phyloP scores from a whole-genome alignment of 1,139 yeast genomes.

The Yamadazyma diddensiae region DNA sequence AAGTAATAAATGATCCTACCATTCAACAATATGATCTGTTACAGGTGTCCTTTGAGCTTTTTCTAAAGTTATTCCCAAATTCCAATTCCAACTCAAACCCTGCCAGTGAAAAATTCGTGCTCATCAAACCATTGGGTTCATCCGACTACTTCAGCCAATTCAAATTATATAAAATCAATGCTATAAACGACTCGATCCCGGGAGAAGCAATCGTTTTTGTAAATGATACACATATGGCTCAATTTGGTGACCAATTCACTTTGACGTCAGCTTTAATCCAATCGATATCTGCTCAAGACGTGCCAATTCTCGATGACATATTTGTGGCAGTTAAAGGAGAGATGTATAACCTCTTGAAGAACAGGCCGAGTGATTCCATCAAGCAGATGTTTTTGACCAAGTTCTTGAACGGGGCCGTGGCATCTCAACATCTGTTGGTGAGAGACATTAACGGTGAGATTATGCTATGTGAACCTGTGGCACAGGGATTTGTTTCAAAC shows the following conservation, averaged over 20 bases:
- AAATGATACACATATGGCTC: conserved; percentile 34
- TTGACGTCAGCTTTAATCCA: conserved; percentile 31
- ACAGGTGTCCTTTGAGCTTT: conserved; percentile 35
- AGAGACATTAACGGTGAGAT: conserved; percentile 49
- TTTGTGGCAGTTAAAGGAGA: conserved; percentile 45
- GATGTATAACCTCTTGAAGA: conserved; percentile 37
- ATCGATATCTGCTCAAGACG: conserved; percentile 23
- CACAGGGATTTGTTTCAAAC: conserved; percentile 54
- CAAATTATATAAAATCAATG: conserved; percentile 34
- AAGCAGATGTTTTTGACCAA: conserved; percentile 27
- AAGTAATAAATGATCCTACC: conserved; percentile 31
- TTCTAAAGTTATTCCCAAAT: conserved; percentile 24
- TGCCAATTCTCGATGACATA: conserved; percentile 30
- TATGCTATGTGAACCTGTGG: conserved; percentile 66
- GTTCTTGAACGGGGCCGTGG: conserved; percentile 33
- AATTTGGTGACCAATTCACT: conserved; percentile 33
- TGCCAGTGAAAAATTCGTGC: conserved; percentile 19
- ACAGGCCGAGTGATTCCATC: conserved; percentile 22
- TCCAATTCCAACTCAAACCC: conserved; percentile 13
- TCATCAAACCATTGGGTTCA: conserved; percentile 42
- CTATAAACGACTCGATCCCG: conserved; percentile 22
- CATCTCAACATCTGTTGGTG: conserved; percentile 32
- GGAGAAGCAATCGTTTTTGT: conserved; percentile 32
- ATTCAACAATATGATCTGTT: conserved; percentile 26
- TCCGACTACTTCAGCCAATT: conserved; percentile 39